These are phyloP conservation scores for Beta vulgaris DNA, from an alignment of 148 eudicot species.

Conservation along the genomic window DNA sequence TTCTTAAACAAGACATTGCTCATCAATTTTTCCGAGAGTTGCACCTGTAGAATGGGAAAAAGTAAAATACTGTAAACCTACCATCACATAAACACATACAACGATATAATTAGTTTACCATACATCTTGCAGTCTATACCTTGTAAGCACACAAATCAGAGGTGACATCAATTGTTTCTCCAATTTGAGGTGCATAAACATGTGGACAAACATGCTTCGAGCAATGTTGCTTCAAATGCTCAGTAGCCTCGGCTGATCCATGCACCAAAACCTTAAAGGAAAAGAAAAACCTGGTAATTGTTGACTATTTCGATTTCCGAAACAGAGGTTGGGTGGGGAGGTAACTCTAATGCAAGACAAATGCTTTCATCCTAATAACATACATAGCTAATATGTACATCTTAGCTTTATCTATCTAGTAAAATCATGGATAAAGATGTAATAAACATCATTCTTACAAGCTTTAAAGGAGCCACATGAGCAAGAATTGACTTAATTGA, in stretches of 20 bases:
- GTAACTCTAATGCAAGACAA: not conserved
- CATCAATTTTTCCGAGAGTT: conserved; percentile 96
- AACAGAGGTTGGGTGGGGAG: not conserved
- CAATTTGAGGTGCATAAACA: conserved; percentile 95
- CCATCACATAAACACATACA: not conserved
- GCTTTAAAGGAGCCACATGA: conserved; percentile 90
- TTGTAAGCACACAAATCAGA: conserved; percentile 99
- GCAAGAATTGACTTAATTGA: conserved; percentile 82
- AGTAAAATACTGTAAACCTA: conserved; percentile 10
- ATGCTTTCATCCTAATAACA: not conserved
- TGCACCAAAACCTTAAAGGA: conserved; percentile 81
- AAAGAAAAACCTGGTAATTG: not conserved
- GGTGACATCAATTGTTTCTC: conserved; percentile 94
- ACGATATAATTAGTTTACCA: no score
- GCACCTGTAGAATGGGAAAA: conserved; percentile 50
- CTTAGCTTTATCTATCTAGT: not conserved
- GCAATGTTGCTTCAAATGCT: conserved; percentile 94
- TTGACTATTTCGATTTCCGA: not conserved
- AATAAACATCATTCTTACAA: conserved; percentile 47
- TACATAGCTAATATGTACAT: not conserved
- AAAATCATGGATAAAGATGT: not conserved
- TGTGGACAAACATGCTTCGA: conserved; percentile 86
- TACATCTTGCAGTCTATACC: conserved; percentile 33
- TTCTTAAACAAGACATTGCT: conserved; percentile 88
- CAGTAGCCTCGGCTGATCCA: conserved; percentile 99